Evolutionary conservation across 2,329 filamentous ascomycete species (phyloP).

Genomic region (Hymenotorrendiella dingleyae): DNA sequence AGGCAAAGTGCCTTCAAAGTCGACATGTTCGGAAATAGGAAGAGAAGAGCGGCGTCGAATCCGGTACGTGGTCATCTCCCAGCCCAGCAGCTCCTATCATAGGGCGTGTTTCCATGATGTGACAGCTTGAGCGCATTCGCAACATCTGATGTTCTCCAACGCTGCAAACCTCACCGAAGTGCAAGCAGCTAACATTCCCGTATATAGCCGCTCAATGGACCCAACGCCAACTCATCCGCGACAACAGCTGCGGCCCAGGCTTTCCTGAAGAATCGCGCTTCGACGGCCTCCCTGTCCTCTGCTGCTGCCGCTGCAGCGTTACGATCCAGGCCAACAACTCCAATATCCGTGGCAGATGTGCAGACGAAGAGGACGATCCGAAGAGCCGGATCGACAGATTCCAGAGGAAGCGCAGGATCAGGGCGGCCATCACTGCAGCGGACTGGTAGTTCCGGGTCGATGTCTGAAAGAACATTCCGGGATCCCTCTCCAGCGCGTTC

Average conservation of each 20-base stretch:
- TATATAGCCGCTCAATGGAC: slow-evolving; percentile 52
- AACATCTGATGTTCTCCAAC: slow-evolving; percentile 10
- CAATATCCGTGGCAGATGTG: slow-evolving; percentile 73
- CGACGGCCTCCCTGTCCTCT: slow-evolving; percentile 65
- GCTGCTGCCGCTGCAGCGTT: slow-evolving; percentile 84
- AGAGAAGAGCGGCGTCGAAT: slow-evolving; percentile 36
- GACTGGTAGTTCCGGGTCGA: slow-evolving; percentile 67
- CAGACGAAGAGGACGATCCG: slow-evolving; percentile 82
- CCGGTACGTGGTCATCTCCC: slow-evolving; percentile 30
- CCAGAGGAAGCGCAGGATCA: slow-evolving; percentile 46
- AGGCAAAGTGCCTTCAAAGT: slow-evolving; percentile 15
- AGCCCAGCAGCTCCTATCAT: slow-evolving; percentile 17
- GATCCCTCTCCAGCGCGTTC: slow-evolving; percentile 59
- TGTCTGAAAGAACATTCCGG: slow-evolving; percentile 85
- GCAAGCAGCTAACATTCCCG: slow-evolving; percentile 18
- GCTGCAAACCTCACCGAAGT: slow-evolving; percentile 2
- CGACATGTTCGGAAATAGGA: slow-evolving; percentile 32
- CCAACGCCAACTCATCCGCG: slow-evolving; percentile 65
- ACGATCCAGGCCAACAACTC: slow-evolving; percentile 68
- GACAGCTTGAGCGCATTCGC: slow-evolving; percentile 5
- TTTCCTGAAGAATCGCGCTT: slow-evolving; percentile 62
- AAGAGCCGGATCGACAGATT: slow-evolving; percentile 67
- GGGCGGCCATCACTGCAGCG: slow-evolving; percentile 48
- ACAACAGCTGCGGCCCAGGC: slow-evolving; percentile 77
- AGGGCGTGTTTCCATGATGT: slow-evolving; percentile 14